Conservation (phyloP, 805 yeast species). For the Yarrowia alimentaria region DNA sequence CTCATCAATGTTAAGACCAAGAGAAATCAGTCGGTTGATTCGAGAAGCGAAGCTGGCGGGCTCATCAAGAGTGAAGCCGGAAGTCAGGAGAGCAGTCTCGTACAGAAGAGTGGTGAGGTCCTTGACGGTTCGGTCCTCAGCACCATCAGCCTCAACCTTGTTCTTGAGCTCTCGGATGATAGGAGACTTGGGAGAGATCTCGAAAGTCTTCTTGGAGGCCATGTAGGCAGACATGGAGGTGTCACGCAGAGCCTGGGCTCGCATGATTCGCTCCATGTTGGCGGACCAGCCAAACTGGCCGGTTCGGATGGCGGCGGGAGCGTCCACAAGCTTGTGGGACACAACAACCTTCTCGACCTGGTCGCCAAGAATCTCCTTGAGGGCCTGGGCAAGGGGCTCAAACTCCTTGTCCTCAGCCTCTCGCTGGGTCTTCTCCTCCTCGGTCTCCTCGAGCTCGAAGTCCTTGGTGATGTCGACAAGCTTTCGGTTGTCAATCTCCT, state of each 20-base stretch:
- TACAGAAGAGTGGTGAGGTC: slow-evolving; percentile 93
- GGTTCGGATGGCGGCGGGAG: slow-evolving; percentile 99
- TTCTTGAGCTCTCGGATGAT: slow-evolving; percentile 93
- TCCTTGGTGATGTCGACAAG: slow-evolving; percentile 97
- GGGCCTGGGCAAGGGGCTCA: slow-evolving; percentile 90
- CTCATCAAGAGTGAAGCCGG: slow-evolving; percentile 98
- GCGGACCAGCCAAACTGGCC: slow-evolving; percentile 99
- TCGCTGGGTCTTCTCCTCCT: slow-evolving; percentile 92
- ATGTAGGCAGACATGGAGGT: slow-evolving; percentile 98
- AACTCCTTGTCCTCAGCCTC: slow-evolving; percentile 90
- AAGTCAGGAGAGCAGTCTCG: slow-evolving; percentile 97
- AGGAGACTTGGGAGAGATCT: slow-evolving; percentile 94
- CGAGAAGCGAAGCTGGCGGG: slow-evolving; percentile 96
- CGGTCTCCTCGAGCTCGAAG: slow-evolving; percentile 93
- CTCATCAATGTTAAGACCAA: slow-evolving; percentile 95
- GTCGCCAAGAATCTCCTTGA: slow-evolving; percentile 96
- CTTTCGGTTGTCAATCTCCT: slow-evolving; percentile 99
- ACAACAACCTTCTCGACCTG: slow-evolving; percentile 99
- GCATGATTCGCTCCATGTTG: slow-evolving; percentile 99
- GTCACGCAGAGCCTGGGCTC: slow-evolving; percentile 99
- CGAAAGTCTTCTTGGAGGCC: slow-evolving; percentile 99
- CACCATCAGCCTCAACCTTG: slow-evolving; percentile 96
- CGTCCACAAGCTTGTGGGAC: slow-evolving; percentile 93
- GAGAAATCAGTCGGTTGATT: slow-evolving; percentile 95
- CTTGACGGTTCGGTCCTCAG: slow-evolving; percentile 97